A percentile compares a stretch with the other conserved stretches of the same genome.
Evolutionary conservation across 495 filamentous ascomycete genomes (phyloP).

Genomic region (Corynascus novoguineensis): DNA sequence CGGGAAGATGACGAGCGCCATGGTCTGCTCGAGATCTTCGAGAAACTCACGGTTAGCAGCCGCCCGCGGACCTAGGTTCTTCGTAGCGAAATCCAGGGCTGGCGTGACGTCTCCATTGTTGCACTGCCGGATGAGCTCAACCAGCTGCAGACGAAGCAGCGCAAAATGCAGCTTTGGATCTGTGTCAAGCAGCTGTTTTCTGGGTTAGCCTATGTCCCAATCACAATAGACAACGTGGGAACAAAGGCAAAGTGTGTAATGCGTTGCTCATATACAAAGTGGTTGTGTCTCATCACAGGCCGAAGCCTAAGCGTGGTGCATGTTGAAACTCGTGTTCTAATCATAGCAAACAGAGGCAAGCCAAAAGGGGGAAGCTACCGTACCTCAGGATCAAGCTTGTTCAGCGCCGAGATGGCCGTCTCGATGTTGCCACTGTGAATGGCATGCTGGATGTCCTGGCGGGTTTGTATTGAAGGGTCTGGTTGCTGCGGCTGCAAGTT

Average conservation of each 20-base stretch:
- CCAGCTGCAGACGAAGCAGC: conserved; percentile 81
- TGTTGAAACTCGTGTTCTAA: conserved; percentile 83
- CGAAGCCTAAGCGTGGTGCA: conserved; percentile 98
- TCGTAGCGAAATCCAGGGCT: conserved; percentile 80
- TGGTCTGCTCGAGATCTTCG: conserved; percentile 83
- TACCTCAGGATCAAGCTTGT: conserved; percentile 88
- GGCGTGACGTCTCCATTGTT: conserved; percentile 71
- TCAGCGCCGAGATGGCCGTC: conserved; percentile 76
- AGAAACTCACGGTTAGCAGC: conserved; percentile 76
- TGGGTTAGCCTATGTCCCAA: conserved; percentile 21
- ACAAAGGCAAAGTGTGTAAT: not conserved
- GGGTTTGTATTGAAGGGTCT: conserved; percentile 63
- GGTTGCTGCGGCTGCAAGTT: conserved; percentile 72
- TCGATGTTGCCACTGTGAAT: conserved; percentile 83
- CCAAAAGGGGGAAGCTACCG: conserved; percentile 31
- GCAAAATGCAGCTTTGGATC: conserved; percentile 84
- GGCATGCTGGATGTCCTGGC: conserved; percentile 71
- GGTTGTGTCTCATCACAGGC: conserved; percentile 89
- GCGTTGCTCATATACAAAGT: conserved; percentile 67
- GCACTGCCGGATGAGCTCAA: conserved; percentile 82
- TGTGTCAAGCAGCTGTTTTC: conserved; percentile 74
- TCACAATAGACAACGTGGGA: not conserved
- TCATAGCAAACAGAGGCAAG: conserved; percentile 60
- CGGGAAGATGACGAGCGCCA: conserved; percentile 86
- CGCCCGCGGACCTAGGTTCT: conserved; percentile 79